These are phyloP conservation scores for Sisymbrium altissimum DNA, from an alignment of 345 rosid species.

Conservation along the genomic window DNA sequence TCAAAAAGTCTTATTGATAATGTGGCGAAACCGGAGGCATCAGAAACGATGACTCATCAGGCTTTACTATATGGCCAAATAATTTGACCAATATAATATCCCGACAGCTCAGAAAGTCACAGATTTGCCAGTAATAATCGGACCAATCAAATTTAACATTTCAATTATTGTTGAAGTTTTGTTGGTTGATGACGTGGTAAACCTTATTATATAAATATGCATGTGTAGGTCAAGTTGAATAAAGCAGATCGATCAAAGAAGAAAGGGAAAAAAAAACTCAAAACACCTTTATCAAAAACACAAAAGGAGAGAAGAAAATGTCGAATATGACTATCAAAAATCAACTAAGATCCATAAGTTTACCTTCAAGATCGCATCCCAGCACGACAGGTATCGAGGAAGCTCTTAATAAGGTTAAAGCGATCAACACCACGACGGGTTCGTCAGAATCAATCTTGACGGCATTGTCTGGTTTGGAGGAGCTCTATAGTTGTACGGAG, in stretches of 20 bases:
- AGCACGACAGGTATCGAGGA: conserved; percentile 43
- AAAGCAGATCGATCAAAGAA: conserved; percentile 7
- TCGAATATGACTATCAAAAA: conserved; percentile 38
- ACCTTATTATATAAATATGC: conserved; percentile 10
- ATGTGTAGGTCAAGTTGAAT: conserved; percentile 1
- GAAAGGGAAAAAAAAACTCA: not conserved
- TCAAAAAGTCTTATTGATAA: conserved; percentile 30
- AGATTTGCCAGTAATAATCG: conserved; percentile 20
- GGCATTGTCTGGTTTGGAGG: conserved; percentile 44
- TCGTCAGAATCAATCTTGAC: conserved; percentile 38
- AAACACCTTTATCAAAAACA: not conserved
- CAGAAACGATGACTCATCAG: conserved; percentile 41
- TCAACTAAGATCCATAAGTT: conserved; percentile 60
- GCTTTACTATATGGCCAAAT: conserved; percentile 25
- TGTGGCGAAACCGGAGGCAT: conserved; percentile 51
- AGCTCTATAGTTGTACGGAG: conserved; percentile 42
- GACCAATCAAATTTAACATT: conserved; percentile 25
- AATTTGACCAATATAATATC: conserved; percentile 31
- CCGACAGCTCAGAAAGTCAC: conserved; percentile 38
- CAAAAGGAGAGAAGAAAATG: conserved; percentile 1
- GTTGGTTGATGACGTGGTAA: conserved; percentile 31
- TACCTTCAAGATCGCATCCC: conserved; percentile 76
- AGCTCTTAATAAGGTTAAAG: conserved; percentile 47
- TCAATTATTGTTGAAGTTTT: conserved; percentile 32
- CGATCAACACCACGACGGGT: conserved; percentile 30